Percentiles rank a stretch among this genome's conserved stretches.
These are phyloP conservation scores for Myrmaecium sp. DNA, from an alignment of 2,329 filamentous ascomycete genomes.

Conservation along the genomic window DNA sequence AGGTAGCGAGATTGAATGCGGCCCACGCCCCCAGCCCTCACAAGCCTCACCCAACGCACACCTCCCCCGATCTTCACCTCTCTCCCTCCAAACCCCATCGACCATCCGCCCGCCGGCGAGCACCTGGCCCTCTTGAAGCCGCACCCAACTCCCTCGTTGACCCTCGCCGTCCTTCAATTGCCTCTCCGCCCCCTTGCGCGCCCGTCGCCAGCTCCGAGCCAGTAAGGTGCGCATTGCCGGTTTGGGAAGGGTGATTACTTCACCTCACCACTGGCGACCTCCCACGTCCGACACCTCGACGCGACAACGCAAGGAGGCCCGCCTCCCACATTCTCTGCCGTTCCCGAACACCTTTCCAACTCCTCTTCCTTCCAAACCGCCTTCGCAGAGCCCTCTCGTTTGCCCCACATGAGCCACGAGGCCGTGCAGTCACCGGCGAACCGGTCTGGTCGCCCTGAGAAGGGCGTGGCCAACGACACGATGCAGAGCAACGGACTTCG, in stretches of 20 bases:
- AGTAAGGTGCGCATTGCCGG: constrained; percentile 4
- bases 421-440: constrained; percentile 11
- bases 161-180: too few species aligned
- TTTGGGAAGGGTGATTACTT: constrained; percentile 4
- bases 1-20: too few species aligned
- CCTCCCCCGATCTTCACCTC: too few species aligned
- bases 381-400: constrained; percentile 4
- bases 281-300: constrained; percentile 7
- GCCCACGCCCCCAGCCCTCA: too few species aligned
- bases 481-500: constrained; percentile 17
- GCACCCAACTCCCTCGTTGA: too few species aligned
- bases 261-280: constrained; percentile 1
- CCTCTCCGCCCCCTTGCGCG: too few species aligned
- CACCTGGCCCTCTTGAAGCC: too few species aligned
- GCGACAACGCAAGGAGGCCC: constrained; percentile 13
- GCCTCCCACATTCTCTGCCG: constrained; percentile 3
- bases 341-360: background rate
- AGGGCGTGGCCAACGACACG: constrained; percentile 9
- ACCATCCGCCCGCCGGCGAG: too few species aligned
- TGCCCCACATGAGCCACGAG: constrained; percentile 20
- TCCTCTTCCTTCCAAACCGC: background rate
- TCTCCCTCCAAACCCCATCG: too few species aligned
- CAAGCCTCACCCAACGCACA: too few species aligned
- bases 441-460: constrained; percentile 12
- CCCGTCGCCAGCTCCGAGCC: too few species aligned